phyloP scores from a whole-genome alignment of 768 basidiomycete species.

The Cytidiella melzeri region DNA sequence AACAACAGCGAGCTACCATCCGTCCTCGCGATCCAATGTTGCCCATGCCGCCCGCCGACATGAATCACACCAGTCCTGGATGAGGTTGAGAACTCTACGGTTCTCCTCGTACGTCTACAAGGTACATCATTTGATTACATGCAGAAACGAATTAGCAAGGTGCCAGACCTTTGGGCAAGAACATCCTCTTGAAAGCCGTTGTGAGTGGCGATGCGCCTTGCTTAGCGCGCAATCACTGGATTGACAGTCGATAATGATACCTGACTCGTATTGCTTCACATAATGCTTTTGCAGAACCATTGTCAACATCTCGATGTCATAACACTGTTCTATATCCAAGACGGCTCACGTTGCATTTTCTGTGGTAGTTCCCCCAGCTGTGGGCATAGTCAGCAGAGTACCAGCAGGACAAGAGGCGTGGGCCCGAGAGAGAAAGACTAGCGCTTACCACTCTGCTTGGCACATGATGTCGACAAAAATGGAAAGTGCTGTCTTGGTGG shows the following conservation, averaged over 20 bases:
- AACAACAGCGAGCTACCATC: slow-evolving; percentile 6
- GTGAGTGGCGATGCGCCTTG: slow-evolving; percentile 21
- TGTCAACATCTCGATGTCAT: too few species aligned
- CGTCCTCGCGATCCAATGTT: slow-evolving; percentile 13
- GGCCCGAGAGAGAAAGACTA: too few species aligned
- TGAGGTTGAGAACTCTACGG: slow-evolving; percentile 22
- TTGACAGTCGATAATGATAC: slow-evolving; percentile 23
- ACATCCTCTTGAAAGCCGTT: slow-evolving; percentile 14
- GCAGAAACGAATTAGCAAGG: background rate
- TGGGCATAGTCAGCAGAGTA: background rate
- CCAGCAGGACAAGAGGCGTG: too few species aligned
- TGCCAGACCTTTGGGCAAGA: slow-evolving; percentile 18
- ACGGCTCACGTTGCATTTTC: slow-evolving; percentile 22
- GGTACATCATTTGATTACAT: background rate
- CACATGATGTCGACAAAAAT: slow-evolving; percentile 16
- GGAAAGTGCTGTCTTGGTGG: slow-evolving; percentile 5
- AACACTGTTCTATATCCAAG: too few species aligned
- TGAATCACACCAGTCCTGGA: slow-evolving; percentile 21
- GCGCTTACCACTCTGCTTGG: slow-evolving; percentile 23
- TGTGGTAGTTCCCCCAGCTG: slow-evolving; percentile 27
- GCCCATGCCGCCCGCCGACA: slow-evolving; percentile 23
- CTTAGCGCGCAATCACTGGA: slow-evolving; percentile 21
- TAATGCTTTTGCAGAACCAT: too few species aligned
- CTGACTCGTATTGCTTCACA: slow-evolving; percentile 25
- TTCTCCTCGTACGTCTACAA: slow-evolving; percentile 19